Conservation (phyloP, 495 filamentous ascomycete genomes). For the Neurospora sp. region DNA sequence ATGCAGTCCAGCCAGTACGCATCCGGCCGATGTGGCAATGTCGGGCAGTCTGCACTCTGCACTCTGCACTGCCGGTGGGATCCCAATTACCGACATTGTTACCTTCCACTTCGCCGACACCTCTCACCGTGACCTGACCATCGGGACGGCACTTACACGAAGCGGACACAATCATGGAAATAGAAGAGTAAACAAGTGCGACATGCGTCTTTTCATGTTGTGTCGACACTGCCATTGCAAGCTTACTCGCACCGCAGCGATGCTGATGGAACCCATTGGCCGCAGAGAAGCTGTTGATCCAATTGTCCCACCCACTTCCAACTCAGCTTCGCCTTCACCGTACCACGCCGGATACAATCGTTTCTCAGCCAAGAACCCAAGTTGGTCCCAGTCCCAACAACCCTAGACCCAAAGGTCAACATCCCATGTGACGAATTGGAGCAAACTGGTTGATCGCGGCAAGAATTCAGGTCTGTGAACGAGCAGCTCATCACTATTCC, state of each 20-base stretch:
- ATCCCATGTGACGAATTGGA: neutral
- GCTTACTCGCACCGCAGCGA: neutral
- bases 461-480: neutral
- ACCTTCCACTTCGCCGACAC: neutral
- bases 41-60: neutral
- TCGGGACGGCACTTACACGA: neutral
- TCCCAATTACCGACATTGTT: neutral
- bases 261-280: neutral
- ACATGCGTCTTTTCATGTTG: neutral
- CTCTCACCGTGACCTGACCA: neutral
- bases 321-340: neutral
- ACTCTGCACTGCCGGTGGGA: neutral
- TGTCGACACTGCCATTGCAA: neutral
- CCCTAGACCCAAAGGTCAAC: neutral
- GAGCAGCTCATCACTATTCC: neutral
- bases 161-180: neutral
- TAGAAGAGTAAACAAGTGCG: neutral
- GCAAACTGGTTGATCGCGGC: neutral
- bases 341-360: neutral
- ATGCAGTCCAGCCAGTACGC: neutral
- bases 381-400: neutral
- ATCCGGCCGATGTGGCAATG: neutral
- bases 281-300: neutral
- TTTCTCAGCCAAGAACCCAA: neutral
- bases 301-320: neutral